A percentile compares a stretch with the other conserved stretches of the same genome.
phyloP scores from a whole-genome alignment of 2,329 filamentous ascomycete genomes.

The Calonectria montana region DNA sequence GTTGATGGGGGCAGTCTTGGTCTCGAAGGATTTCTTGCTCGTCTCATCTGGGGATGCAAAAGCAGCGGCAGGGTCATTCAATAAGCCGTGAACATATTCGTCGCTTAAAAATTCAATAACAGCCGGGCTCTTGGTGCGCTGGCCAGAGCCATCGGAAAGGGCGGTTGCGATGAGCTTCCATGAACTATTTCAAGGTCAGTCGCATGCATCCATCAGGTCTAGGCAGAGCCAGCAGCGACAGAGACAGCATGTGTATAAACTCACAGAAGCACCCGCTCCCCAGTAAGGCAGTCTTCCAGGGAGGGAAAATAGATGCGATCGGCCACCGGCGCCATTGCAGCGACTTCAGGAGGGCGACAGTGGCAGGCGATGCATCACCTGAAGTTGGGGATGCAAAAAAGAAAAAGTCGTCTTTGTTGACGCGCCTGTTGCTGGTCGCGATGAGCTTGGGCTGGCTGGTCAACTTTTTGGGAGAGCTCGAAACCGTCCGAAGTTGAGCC shows the following conservation, averaged over 20 bases:
- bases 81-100: conserved; percentile 72
- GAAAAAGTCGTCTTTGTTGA: conserved; percentile 45
- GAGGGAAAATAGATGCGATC: conserved; percentile 84
- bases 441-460: conserved; percentile 41
- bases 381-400: conserved; percentile 39
- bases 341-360: conserved; percentile 60
- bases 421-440: conserved; percentile 47
- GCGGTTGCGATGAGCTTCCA: conserved; percentile 71
- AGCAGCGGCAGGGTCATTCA: conserved; percentile 75
- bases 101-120: conserved; percentile 79
- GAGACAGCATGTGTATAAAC: conserved; percentile 47
- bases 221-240: conserved; percentile 26
- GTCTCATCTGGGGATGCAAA: conserved; percentile 73
- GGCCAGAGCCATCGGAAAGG: conserved; percentile 66
- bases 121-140: conserved; percentile 63
- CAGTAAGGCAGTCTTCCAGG: conserved; percentile 85
- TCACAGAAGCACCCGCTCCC: conserved; percentile 84
- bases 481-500: conserved; percentile 42
- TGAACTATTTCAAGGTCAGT: conserved; percentile 57
- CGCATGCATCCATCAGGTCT: conserved; percentile 27
- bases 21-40: conserved; percentile 80
- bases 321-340: conserved; percentile 77
- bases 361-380: conserved; percentile 54
- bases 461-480: conserved; percentile 47
- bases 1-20: conserved; percentile 88